A percentile compares a stretch with the other conserved stretches of the same genome.
phyloP scores from a whole-genome alignment of 306 rosid genomes.

The Pyrus bretschneideri region DNA sequence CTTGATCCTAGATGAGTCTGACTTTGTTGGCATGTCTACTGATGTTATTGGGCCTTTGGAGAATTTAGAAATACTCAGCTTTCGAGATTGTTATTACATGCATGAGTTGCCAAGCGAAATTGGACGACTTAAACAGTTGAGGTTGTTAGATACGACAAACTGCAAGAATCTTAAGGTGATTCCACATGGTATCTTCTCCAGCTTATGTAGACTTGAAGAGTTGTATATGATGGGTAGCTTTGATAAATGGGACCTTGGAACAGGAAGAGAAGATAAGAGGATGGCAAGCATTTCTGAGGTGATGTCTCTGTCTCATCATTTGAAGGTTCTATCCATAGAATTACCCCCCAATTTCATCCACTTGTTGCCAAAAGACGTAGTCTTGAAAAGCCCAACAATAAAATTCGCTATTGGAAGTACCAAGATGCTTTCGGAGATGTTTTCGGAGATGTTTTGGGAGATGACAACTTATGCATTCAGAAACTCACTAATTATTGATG shows the following conservation, averaged over 20 bases:
- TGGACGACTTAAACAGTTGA: not conserved
- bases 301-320: not conserved
- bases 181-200: not conserved
- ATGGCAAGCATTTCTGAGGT: not conserved
- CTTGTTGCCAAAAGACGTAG: too few relatives aligned
- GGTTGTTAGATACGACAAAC: not conserved
- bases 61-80: too few relatives aligned
- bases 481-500: too few relatives aligned
- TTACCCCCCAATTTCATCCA: too few relatives aligned
- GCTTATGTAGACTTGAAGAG: not conserved
- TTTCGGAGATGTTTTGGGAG: too few relatives aligned
- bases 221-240: not conserved
- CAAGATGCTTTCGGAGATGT: too few relatives aligned
- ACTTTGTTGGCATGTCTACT: too few relatives aligned
- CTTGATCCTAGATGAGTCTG: too few relatives aligned
- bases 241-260: rapidly evolving
- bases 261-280: not conserved
- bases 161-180: rapidly evolving
- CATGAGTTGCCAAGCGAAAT: not conserved
- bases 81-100: rapidly evolving
- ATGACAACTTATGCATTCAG: too few relatives aligned
- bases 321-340: not conserved
- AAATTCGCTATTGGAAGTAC: too few relatives aligned
- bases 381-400: too few relatives aligned
- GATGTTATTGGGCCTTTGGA: too few relatives aligned